Evolutionary conservation across 2,329 filamentous ascomycete genomes (phyloP).

Genomic region (Fusarium gaditjirri): DNA sequence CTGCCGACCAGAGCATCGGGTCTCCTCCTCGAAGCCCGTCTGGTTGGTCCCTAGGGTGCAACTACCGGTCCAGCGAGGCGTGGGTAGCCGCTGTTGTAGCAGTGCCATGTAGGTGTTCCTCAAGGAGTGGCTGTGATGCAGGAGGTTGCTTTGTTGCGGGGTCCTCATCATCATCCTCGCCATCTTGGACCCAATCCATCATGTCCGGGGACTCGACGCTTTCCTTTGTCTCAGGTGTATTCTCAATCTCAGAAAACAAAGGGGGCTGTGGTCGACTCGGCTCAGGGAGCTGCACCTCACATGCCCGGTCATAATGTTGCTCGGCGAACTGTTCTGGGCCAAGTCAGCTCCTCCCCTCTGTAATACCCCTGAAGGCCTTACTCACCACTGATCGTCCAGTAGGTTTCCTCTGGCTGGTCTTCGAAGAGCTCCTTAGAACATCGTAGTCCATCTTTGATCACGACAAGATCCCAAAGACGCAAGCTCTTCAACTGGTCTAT

Average conservation of each 20-base stretch:
- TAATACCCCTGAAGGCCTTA: background rate
- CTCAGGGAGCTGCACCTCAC: background rate
- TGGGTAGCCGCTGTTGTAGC: background rate
- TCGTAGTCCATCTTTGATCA: constrained; percentile 36
- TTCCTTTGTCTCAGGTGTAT: background rate
- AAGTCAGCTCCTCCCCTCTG: constrained; percentile 1
- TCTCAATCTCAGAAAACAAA: background rate
- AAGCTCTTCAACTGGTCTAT: constrained; percentile 28
- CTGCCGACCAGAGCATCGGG: background rate
- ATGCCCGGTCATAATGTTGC: background rate
- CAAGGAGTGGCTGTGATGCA: background rate
- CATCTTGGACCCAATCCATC: background rate
- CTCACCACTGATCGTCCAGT: constrained; percentile 25
- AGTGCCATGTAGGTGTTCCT: background rate
- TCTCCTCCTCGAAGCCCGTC: background rate
- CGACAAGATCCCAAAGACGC: constrained; percentile 39
- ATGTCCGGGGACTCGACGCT: background rate
- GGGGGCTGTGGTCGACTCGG: constrained; percentile 6
- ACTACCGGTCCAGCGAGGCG: background rate
- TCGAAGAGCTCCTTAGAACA: constrained; percentile 14
- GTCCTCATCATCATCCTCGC: background rate
- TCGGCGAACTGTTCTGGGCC: background rate
- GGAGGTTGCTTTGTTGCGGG: background rate
- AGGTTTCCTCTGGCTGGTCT: constrained; percentile 14
- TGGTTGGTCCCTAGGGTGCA: background rate